Conservation (phyloP, 345 rosid species). For the Hibiscus trionum region DNA sequence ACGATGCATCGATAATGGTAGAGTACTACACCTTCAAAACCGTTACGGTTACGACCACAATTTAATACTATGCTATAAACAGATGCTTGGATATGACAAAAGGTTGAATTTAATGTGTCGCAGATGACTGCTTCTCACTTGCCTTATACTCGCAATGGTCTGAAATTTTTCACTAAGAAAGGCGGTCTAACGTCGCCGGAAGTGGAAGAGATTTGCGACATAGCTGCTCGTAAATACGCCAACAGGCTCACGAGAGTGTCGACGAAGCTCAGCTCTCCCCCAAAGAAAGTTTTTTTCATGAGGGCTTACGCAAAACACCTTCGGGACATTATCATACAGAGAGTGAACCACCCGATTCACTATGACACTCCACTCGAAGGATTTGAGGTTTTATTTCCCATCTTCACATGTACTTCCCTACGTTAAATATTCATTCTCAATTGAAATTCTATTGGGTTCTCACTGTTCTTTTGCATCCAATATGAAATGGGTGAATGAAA, state of each 20-base stretch:
- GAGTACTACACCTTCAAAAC: neutral
- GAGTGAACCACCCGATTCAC: slow-evolving; percentile 74
- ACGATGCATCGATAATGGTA: slow-evolving; percentile 90
- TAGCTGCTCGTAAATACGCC: slow-evolving; percentile 67
- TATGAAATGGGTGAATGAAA: neutral
- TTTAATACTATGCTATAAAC: neutral
- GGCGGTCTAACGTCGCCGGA: slow-evolving; percentile 81
- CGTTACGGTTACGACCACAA: no score
- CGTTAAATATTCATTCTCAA: neutral
- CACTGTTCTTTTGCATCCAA: neutral
- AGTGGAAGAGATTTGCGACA: slow-evolving; percentile 75
- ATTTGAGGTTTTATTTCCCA: slow-evolving; percentile 44
- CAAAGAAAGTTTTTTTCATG: slow-evolving; percentile 65
- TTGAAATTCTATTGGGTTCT: neutral
- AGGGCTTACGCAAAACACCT: slow-evolving; percentile 63
- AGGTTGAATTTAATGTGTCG: slow-evolving; percentile 2
- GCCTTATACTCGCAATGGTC: slow-evolving; percentile 85
- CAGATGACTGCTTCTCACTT: slow-evolving; percentile 80
- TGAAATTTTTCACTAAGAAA: slow-evolving; percentile 77
- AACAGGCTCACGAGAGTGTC: slow-evolving; percentile 61
- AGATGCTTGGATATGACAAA: neutral
- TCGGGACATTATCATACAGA: slow-evolving; percentile 55
- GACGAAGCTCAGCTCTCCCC: slow-evolving; percentile 35
- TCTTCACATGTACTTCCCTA: neutral
- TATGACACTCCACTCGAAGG: slow-evolving; percentile 77